phyloP scores from a whole-genome alignment of 305 asterid species.

The Rubia balearica region DNA sequence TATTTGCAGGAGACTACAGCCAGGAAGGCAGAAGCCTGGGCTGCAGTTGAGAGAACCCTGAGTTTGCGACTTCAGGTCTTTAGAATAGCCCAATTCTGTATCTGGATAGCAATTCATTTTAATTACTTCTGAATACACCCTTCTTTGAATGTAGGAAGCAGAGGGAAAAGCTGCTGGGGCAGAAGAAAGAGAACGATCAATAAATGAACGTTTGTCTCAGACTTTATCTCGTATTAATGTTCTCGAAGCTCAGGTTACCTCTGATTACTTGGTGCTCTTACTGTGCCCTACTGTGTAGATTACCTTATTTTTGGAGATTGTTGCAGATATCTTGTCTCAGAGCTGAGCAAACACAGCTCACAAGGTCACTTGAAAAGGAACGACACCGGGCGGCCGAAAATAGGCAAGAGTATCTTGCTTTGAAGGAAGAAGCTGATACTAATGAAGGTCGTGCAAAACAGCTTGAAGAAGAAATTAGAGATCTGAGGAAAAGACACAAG shows the following conservation, averaged over 20 bases:
- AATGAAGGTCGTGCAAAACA: conserved; percentile 68
- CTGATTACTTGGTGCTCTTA: background rate
- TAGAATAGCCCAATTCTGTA: conserved; percentile 18
- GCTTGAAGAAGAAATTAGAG: conserved; percentile 65
- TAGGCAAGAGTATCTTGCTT: conserved; percentile 89
- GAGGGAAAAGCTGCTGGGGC: conserved; percentile 78
- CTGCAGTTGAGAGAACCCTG: conserved; percentile 78
- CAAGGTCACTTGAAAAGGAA: conserved; percentile 83
- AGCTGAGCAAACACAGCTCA: conserved; percentile 86
- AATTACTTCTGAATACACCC: conserved; percentile 7
- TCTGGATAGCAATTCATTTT: conserved; percentile 6
- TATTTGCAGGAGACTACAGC: conserved; percentile 60
- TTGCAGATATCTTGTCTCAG: conserved; percentile 89
- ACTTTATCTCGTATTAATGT: conserved; percentile 79
- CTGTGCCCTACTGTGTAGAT: conserved; percentile 15
- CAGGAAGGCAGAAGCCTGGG: conserved; percentile 86
- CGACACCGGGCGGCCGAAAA: conserved; percentile 81
- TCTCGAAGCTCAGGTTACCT: conserved; percentile 84
- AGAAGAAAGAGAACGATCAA: conserved; percentile 84
- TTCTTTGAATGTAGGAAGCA: conserved; percentile 52
- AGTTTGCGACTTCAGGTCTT: conserved; percentile 86
- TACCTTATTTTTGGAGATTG: conserved; percentile 25
- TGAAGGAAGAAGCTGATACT: conserved; percentile 92
- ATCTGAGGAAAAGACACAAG: conserved; percentile 72
- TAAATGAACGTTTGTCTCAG: conserved; percentile 62